Conservation (phyloP, 1,139 yeast species). For the Blastobotrys arbuscula region DNA sequence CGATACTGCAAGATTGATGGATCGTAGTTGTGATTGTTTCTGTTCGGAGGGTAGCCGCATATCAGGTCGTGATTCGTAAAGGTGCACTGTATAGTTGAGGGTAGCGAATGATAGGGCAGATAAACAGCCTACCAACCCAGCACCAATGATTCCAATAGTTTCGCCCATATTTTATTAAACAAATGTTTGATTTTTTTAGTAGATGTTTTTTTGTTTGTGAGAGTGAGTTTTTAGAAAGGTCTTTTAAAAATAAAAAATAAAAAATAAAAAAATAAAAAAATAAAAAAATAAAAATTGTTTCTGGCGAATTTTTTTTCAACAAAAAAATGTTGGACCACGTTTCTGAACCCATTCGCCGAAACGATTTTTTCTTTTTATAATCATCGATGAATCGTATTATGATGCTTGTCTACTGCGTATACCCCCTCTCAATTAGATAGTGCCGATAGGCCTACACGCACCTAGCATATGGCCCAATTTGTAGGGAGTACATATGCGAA, state of each 20-base stretch:
- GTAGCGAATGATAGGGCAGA: slow-evolving; percentile 73
- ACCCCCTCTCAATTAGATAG: too few species aligned
- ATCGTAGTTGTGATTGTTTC: slow-evolving; percentile 33
- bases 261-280: too few species aligned
- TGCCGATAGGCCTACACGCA: too few species aligned
- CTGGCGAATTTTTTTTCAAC: too few species aligned
- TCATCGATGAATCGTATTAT: too few species aligned
- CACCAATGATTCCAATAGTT: slow-evolving; percentile 39
- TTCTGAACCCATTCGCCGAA: too few species aligned
- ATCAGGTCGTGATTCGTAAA: slow-evolving; percentile 57
- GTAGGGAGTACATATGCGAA: too few species aligned
- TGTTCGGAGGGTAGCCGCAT: slow-evolving; percentile 27
- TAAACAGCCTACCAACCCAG: slow-evolving; percentile 88
- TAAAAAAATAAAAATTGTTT: too few species aligned
- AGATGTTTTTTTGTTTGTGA: not conserved
- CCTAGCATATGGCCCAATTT: too few species aligned
- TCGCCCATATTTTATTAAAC: not conserved
- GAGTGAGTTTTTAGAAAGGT: not conserved
- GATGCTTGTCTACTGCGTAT: too few species aligned
- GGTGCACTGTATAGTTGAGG: slow-evolving; percentile 65
- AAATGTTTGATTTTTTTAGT: not conserved
- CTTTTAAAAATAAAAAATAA: not conserved
- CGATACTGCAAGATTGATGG: slow-evolving; percentile 84
- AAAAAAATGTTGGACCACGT: too few species aligned
- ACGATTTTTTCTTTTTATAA: too few species aligned